These are phyloP conservation scores for Lepiota venenata DNA, from an alignment of 768 basidiomycete genomes.

Conservation along the genomic window DNA sequence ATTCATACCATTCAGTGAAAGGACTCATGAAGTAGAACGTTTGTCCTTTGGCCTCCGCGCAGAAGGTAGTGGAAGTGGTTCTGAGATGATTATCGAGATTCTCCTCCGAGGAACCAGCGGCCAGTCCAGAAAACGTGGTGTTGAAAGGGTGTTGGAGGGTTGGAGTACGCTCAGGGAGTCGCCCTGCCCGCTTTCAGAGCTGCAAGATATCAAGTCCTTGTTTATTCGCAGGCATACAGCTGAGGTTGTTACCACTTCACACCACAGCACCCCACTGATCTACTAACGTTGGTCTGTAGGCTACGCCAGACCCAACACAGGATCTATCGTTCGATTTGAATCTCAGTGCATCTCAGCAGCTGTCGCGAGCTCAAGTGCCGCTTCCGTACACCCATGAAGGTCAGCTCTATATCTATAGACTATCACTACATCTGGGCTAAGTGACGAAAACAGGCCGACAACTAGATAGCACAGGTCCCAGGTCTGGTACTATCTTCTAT, in stretches of 20 bases:
- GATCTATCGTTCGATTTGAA: conserved; percentile 85
- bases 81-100: conserved; percentile 62
- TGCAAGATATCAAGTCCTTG: conserved; percentile 50
- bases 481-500: conserved; percentile 64
- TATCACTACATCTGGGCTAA: background rate
- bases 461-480: conserved; percentile 16
- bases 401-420: conserved; percentile 19
- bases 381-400: conserved; percentile 91
- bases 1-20: conserved; percentile 67
- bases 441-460: conserved; percentile 29
- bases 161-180: conserved; percentile 39
- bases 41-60: conserved; percentile 58
- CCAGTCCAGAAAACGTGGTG: conserved; percentile 39
- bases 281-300: background rate
- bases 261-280: background rate
- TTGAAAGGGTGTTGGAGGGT: conserved; percentile 62
- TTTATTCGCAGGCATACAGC: conserved; percentile 33
- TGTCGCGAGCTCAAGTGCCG: conserved; percentile 76
- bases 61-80: conserved; percentile 40
- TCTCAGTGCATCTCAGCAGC: conserved; percentile 79
- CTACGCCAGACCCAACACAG: conserved; percentile 56
- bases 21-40: conserved; percentile 52
- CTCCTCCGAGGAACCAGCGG: conserved; percentile 45
- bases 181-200: conserved; percentile 44
- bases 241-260: conserved; percentile 24